These are phyloP conservation scores for Carpinus viminea DNA, from an alignment of 306 rosid species.

Conservation along the genomic window DNA sequence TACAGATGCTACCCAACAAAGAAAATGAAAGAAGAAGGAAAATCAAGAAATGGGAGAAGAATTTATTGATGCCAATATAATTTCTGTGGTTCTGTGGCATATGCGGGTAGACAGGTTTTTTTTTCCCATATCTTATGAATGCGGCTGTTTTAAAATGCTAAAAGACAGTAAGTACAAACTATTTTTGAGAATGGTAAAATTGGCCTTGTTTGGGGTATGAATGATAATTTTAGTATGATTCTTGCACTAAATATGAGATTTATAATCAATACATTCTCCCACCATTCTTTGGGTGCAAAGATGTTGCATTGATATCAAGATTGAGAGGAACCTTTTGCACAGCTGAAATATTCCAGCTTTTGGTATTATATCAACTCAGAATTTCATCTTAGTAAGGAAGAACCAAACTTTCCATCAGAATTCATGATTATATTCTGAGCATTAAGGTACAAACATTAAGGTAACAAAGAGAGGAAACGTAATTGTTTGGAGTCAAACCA, in stretches of 20 bases:
- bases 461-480: neutral
- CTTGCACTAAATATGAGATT: neutral
- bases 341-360: neutral
- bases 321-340: neutral
- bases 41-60: neutral
- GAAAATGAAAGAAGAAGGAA: neutral
- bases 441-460: neutral
- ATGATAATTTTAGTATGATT: neutral
- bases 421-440: neutral
- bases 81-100: neutral
- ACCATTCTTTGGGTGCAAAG: too few species aligned
- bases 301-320: too few species aligned
- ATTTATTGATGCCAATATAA: neutral
- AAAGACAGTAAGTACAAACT: neutral
- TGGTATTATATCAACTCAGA: neutral
- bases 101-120: neutral
- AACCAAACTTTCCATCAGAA: neutral
- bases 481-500: neutral
- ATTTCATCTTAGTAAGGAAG: neutral
- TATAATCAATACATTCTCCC: neutral
- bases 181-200: neutral
- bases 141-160: neutral
- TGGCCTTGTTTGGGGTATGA: neutral
- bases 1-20: conserved; percentile 12
- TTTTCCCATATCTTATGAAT: neutral